These are phyloP conservation scores for Ogataea trehalophila DNA, from an alignment of 805 yeast species.

Conservation along the genomic window DNA sequence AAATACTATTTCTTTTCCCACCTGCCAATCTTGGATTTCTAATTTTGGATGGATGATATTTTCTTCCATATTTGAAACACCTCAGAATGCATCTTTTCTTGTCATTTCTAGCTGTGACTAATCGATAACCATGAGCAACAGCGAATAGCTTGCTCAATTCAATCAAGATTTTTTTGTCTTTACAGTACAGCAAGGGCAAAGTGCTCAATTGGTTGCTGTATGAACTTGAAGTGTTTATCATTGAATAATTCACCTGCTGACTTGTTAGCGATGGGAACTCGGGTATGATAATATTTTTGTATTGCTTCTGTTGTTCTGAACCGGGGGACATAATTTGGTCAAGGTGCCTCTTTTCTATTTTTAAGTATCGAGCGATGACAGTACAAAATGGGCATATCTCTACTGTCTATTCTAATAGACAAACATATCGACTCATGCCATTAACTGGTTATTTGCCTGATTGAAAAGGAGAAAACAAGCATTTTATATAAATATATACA, in stretches of 20 bases:
- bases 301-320: not conserved
- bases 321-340: no score
- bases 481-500: no score
- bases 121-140: slow-evolving; percentile 19
- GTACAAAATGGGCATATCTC: no score
- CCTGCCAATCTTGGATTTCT: slow-evolving; percentile 3
- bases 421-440: no score
- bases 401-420: no score
- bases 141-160: slow-evolving; percentile 23
- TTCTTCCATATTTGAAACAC: slow-evolving; percentile 15
- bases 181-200: slow-evolving; percentile 18
- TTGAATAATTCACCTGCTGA: not conserved
- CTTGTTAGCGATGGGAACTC: not conserved
- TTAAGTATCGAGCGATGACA: no score
- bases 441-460: no score
- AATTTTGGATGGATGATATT: slow-evolving; percentile 2
- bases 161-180: slow-evolving; percentile 17
- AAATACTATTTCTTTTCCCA: not conserved
- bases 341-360: no score
- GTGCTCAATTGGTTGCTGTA: not conserved
- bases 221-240: not conserved
- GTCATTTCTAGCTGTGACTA: slow-evolving; percentile 24
- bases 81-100: slow-evolving; percentile 20
- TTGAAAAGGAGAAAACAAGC: no score
- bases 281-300: not conserved